These are phyloP conservation scores for Citrus sp. DNA, from an alignment of 345 rosid genomes.

Conservation along the genomic window DNA sequence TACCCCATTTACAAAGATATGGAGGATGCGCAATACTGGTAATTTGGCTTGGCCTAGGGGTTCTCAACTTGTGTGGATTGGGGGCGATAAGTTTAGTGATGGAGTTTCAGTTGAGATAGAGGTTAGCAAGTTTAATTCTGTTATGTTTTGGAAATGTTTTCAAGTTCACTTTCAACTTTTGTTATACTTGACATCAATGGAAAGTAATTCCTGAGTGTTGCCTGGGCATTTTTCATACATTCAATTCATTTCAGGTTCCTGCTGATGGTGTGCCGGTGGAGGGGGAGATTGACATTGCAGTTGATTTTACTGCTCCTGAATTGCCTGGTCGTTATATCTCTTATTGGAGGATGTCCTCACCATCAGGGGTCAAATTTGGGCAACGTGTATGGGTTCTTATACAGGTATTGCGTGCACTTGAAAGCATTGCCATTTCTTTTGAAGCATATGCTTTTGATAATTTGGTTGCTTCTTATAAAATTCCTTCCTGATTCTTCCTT, in stretches of 20 bases:
- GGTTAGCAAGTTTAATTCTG: slow-evolving; percentile 33
- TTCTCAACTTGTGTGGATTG: slow-evolving; percentile 66
- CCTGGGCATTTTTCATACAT: neutral
- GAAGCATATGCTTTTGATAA: neutral
- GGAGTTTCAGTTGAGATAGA: slow-evolving; percentile 44
- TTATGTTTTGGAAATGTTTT: neutral
- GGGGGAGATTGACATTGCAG: slow-evolving; percentile 66
- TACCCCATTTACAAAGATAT: slow-evolving; percentile 77
- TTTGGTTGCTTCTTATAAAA: neutral
- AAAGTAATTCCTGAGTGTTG: neutral
- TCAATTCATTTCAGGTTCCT: slow-evolving; percentile 51
- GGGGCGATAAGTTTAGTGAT: slow-evolving; percentile 60
- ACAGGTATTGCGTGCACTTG: slow-evolving; percentile 39
- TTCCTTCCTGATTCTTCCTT: neutral
- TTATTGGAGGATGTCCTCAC: slow-evolving; percentile 84
- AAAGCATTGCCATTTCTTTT: neutral
- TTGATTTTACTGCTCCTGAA: slow-evolving; percentile 72
- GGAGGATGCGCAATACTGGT: slow-evolving; percentile 91
- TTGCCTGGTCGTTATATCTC: slow-evolving; percentile 80
- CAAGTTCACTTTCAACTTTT: neutral
- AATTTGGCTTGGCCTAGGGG: slow-evolving; percentile 62
- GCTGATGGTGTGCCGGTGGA: slow-evolving; percentile 55
- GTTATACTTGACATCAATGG: neutral
- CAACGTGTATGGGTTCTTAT: slow-evolving; percentile 95
- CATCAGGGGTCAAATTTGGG: slow-evolving; percentile 70